phyloP scores from a whole-genome alignment of 495 filamentous ascomycete species.

The Tricharina praecox region DNA sequence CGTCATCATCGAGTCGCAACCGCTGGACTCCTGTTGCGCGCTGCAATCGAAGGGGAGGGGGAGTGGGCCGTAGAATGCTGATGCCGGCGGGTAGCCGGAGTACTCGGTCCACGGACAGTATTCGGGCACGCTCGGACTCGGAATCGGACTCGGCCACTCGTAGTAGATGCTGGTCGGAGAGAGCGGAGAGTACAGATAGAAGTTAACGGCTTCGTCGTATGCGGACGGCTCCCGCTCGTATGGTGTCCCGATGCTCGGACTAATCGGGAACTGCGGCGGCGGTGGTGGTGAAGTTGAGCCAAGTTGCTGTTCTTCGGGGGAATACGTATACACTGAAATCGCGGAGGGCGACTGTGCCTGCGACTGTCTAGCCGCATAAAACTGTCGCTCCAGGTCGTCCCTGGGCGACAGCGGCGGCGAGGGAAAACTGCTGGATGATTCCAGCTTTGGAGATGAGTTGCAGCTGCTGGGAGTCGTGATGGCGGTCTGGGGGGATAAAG shows the following conservation, averaged over 20 bases:
- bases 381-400: too few species aligned
- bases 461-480: conserved; percentile 19
- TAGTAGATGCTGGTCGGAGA: conserved; percentile 1
- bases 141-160: too few species aligned
- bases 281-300: neutral
- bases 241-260: neutral
- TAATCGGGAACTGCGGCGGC: conserved; percentile 15
- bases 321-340: neutral
- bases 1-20: neutral
- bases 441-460: conserved; percentile 18
- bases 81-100: conserved; percentile 21
- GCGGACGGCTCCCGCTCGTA: neutral
- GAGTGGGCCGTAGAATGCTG: conserved; percentile 20
- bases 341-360: too few species aligned
- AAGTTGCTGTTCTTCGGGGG: neutral
- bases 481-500: conserved; percentile 20
- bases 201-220: neutral
- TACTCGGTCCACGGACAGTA: neutral
- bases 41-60: conserved; percentile 3
- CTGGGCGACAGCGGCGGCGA: neutral
- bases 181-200: neutral
- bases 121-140: too few species aligned
- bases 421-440: conserved; percentile 11
- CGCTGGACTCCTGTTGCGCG: neutral
- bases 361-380: too few species aligned